Evolutionary conservation across 306 rosid species (phyloP), one percentile per base, ranked within the genome.

Genomic region (Gastrolobium villosum): DNA sequence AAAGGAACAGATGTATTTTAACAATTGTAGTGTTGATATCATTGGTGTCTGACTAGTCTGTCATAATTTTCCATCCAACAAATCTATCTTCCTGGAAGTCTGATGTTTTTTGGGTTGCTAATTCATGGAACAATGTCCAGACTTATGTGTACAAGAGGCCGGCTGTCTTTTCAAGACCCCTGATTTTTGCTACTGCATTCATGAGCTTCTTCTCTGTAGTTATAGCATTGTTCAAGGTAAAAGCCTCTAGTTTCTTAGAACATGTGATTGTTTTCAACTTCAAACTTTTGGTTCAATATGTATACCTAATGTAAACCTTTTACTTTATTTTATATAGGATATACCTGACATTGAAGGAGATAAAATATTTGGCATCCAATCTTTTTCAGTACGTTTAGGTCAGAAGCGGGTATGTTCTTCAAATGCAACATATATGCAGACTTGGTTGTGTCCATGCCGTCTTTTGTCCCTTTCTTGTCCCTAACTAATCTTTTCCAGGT

Each of bases 161-260:
- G 55, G 86, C 83, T 37, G 67, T 85, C 76, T 90, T 93, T 84
- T 86, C 99, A 36, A 87, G 93, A 82, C 87, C 99, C 14, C 60
- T 93, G 81, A 84, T 93, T 53, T 95, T 95, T 20, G 98, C 99
- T 62, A 91, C 93, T 53, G 96, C 94, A 76, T 95, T 95, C 84
- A 93, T 95, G 99, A 91, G 96, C 85, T 95, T 95, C 92, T 95
- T 95, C 89, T 95, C 99, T 37, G 87, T 95, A 46, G 99, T 95
- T 81, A 95, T 95, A 36, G 99, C 99, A 55, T 83, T 95, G 69
- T 95, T 95, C 76, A 95, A 95, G 99, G 99, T 95, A 87, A 72
- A 64, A 67, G 5, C 77, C 75, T 32, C 54, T 70, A 55, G 30
- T 57, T 66, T 83, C 54, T 54, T 48, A 55, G n/a, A 37, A 5